Conservation (phyloP, 2,329 filamentous ascomycete species). For the Phialocephala sp. region DNA sequence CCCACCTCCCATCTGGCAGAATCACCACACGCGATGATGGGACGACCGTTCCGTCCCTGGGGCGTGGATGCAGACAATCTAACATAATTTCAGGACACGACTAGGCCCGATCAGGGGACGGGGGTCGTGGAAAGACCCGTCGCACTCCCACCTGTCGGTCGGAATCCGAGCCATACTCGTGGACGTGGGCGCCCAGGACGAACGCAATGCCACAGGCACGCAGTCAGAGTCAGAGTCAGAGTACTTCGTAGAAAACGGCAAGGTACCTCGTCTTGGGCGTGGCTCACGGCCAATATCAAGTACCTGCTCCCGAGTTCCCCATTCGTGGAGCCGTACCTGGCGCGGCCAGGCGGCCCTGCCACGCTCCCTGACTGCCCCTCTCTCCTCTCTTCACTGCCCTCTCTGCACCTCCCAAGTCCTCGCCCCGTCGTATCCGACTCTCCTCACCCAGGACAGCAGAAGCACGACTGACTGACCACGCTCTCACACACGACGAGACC, state of each 20-base stretch:
- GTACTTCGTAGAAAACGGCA: not conserved
- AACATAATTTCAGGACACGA: constrained; percentile 8
- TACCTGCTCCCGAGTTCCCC: constrained; percentile 4
- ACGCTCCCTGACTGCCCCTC: not conserved
- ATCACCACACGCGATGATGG: not conserved
- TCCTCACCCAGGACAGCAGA: not conserved
- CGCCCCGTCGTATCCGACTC: not conserved
- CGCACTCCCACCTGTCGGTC: not conserved
- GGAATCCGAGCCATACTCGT: constrained; percentile 8
- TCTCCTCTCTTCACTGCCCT: not conserved
- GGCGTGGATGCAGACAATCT: constrained; percentile 7
- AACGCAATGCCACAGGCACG: not conserved
- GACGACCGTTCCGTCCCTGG: constrained; percentile 14
- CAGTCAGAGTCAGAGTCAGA: not conserved
- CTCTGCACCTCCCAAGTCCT: not conserved
- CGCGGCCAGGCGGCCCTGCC: not conserved
- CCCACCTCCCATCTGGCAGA: too few relatives aligned
- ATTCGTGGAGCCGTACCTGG: constrained; percentile 9
- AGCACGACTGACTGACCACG: not conserved
- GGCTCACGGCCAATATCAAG: not conserved
- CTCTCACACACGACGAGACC: not conserved
- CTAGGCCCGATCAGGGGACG: not conserved
- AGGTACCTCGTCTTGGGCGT: constrained; percentile 8
- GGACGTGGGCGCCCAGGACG: not conserved
- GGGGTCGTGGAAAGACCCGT: constrained; percentile 9